Conservation (phyloP, 495 filamentous ascomycete species). For the Thozetella sp. region DNA sequence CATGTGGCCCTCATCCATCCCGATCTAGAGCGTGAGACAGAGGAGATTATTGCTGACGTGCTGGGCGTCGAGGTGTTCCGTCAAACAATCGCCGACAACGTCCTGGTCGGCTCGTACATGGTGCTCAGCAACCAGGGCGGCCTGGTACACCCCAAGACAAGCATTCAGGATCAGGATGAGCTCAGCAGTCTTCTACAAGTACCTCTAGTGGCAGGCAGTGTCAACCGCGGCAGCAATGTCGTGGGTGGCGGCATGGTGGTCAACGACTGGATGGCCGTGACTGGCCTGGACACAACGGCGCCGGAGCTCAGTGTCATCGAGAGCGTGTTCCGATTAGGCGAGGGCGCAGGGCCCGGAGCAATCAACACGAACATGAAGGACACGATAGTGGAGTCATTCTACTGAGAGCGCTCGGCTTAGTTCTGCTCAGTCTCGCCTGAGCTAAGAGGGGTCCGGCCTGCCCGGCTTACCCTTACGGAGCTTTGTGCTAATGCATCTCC, state of each 20-base stretch:
- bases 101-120: slow-evolving; percentile 95
- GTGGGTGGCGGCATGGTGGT: slow-evolving; percentile 98
- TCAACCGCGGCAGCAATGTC: slow-evolving; percentile 91
- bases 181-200: slow-evolving; percentile 92
- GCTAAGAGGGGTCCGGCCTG: neutral
- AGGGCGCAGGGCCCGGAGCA: slow-evolving; percentile 73
- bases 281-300: slow-evolving; percentile 92
- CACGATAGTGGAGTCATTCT: slow-evolving; percentile 98
- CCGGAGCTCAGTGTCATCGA: slow-evolving; percentile 96
- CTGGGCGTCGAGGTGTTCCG: slow-evolving; percentile 98
- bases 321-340: slow-evolving; percentile 90
- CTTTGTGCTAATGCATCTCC: neutral
- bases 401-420: slow-evolving; percentile 50
- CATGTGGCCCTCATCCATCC: slow-evolving; percentile 96
- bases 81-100: slow-evolving; percentile 96
- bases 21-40: slow-evolving; percentile 94
- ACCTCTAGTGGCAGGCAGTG: slow-evolving; percentile 88
- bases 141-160: slow-evolving; percentile 95
- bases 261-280: slow-evolving; percentile 99
- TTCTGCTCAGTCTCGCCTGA: neutral
- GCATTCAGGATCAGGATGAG: slow-evolving; percentile 96
- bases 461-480: neutral
- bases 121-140: slow-evolving; percentile 94
- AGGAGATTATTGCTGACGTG: slow-evolving; percentile 95
- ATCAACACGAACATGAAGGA: slow-evolving; percentile 88